Evolutionary conservation across 1,284 basidiomycete species (phyloP).

Genomic region (Pseudozyma thailandica): DNA sequence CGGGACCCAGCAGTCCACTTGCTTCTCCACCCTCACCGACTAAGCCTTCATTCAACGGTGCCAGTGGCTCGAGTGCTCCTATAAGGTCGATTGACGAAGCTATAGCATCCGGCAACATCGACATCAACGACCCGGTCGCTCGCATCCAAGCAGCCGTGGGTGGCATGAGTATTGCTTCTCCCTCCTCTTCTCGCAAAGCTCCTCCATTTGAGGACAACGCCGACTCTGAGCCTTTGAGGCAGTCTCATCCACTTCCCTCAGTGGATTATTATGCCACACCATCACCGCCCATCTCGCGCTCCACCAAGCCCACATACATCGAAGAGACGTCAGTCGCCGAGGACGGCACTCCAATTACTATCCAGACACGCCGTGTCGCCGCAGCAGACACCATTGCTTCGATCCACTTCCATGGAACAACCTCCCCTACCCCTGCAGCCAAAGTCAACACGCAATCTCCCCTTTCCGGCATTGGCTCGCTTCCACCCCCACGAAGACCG

Average conservation of each 20-base stretch:
- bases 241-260: slow-evolving; percentile 14
- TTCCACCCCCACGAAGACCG: slow-evolving; percentile 32
- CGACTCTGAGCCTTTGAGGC: no score
- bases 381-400: slow-evolving; percentile 47
- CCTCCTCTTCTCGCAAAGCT: slow-evolving; percentile 1
- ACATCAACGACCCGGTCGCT: slow-evolving; percentile 33
- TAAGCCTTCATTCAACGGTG: slow-evolving; percentile 6
- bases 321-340: slow-evolving; percentile 27
- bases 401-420: slow-evolving; percentile 30
- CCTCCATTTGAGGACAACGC: not conserved
- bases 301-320: slow-evolving; percentile 23
- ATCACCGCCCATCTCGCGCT: slow-evolving; percentile 19
- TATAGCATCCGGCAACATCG: slow-evolving; percentile 23
- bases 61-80: slow-evolving; percentile 15
- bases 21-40: slow-evolving; percentile 14
- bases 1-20: slow-evolving; percentile 11
- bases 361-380: slow-evolving; percentile 45
- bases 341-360: slow-evolving; percentile 39
- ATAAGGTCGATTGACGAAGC: slow-evolving; percentile 49
- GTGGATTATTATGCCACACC: slow-evolving; percentile 44
- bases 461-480: slow-evolving; percentile 21
- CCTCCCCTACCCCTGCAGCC: slow-evolving; percentile 21
- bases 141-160: slow-evolving; percentile 31
- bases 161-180: slow-evolving; percentile 14
- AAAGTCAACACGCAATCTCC: slow-evolving; percentile 44